Conservation (phyloP, 2,329 filamentous ascomycete genomes). For the Trichoderma afroharzianum region DNA sequence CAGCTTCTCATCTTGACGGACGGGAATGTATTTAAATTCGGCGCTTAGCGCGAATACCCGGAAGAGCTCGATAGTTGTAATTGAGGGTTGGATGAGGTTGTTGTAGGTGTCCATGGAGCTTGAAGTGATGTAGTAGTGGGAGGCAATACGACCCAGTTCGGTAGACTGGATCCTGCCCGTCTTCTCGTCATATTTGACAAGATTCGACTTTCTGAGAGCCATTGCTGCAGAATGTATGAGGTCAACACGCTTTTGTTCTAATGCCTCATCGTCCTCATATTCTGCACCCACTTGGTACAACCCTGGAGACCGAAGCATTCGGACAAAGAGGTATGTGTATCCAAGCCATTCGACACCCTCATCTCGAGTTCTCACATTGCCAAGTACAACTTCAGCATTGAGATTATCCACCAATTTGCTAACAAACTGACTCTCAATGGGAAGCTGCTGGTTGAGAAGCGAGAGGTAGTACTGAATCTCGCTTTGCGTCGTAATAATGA, state of each 20-base stretch:
- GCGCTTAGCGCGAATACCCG: constrained; percentile 92
- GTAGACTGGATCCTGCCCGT: constrained; percentile 84
- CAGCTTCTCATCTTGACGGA: constrained; percentile 95
- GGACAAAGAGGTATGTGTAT: constrained; percentile 96
- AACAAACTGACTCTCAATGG: constrained; percentile 94
- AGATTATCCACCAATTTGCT: constrained; percentile 92
- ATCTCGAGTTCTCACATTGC: constrained; percentile 85
- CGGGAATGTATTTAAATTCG: constrained; percentile 98
- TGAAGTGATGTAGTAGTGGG: constrained; percentile 97
- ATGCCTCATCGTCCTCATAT: constrained; percentile 84
- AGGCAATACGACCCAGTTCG: constrained; percentile 91
- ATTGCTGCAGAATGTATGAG: constrained; percentile 89
- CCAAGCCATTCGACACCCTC: constrained; percentile 99
- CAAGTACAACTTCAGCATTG: constrained; percentile 93
- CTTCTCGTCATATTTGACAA: constrained; percentile 95
- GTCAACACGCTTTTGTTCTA: constrained; percentile 98
- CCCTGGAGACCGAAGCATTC: constrained; percentile 93
- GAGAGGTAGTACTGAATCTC: constrained; percentile 98
- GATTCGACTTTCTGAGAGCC: constrained; percentile 79
- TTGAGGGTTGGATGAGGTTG: constrained; percentile 86
- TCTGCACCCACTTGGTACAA: constrained; percentile 94
- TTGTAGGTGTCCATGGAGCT: constrained; percentile 98
- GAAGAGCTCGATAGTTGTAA: constrained; percentile 93
- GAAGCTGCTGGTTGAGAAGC: constrained; percentile 91
- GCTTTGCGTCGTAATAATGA: constrained; percentile 92